Conservation (phyloP, 2,329 filamentous ascomycete genomes). For the Talaromyces piceae region DNA sequence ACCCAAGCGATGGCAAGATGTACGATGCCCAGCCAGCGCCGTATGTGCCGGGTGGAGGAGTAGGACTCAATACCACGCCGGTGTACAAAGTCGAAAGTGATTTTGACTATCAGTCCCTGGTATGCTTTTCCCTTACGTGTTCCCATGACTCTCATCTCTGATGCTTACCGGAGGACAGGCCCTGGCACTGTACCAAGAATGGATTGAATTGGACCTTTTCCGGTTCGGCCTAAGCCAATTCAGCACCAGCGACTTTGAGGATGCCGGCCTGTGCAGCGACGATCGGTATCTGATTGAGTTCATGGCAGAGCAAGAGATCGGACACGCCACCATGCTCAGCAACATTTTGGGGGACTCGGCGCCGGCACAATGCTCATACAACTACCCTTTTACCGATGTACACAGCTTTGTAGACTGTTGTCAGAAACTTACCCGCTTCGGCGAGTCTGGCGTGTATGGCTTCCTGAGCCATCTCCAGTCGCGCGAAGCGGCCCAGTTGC, state of each 20-base stretch:
- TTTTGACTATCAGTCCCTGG: constrained; percentile 73
- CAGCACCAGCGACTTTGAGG: constrained; percentile 60
- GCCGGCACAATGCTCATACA: constrained; percentile 69
- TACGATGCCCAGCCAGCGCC: constrained; percentile 62
- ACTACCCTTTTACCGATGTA: constrained; percentile 70
- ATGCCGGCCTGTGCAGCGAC: constrained; percentile 59
- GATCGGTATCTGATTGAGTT: constrained; percentile 65
- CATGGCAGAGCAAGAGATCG: constrained; percentile 71
- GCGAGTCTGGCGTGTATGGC: constrained; percentile 72
- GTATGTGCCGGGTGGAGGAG: constrained; percentile 63
- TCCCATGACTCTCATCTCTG: neutral
- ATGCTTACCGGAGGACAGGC: constrained; percentile 33
- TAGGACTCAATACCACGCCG: constrained; percentile 66
- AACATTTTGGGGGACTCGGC: constrained; percentile 67
- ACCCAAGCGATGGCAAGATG: constrained; percentile 63
- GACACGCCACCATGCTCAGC: constrained; percentile 67
- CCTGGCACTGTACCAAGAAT: constrained; percentile 72
- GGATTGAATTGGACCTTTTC: constrained; percentile 78
- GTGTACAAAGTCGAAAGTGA: constrained; percentile 73
- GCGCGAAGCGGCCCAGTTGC: constrained; percentile 62
- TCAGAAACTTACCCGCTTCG: constrained; percentile 76
- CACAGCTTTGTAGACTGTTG: constrained; percentile 75
- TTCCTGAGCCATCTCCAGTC: constrained; percentile 73
- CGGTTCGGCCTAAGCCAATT: constrained; percentile 66
- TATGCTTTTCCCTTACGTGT: constrained; percentile 15